These are phyloP conservation scores for Pythium chondricola DNA, from an alignment of 352 stramenopile genomes.

Conservation along the genomic window DNA sequence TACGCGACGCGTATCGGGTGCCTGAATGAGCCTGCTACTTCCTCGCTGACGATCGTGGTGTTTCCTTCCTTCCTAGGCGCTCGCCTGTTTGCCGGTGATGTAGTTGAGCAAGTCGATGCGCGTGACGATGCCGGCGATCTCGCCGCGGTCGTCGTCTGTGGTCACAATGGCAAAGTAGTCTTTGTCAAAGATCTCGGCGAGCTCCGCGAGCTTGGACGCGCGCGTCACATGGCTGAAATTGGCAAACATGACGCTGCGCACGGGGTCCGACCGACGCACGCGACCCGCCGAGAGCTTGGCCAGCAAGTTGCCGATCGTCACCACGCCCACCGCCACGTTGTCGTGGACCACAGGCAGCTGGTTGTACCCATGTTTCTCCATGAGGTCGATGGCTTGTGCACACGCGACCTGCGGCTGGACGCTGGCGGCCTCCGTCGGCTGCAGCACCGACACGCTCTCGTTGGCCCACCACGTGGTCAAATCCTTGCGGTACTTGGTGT, in stretches of 20 bases:
- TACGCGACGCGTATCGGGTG: too few relatives aligned
- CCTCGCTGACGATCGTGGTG: neutral
- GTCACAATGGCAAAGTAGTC: constrained; percentile 93
- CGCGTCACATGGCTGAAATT: constrained; percentile 91
- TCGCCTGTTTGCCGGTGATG: constrained; percentile 56
- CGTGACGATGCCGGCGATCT: constrained; percentile 91
- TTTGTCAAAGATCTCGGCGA: constrained; percentile 94
- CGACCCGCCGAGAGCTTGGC: constrained; percentile 85
- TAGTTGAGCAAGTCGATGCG: constrained; percentile 96
- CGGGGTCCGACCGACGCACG: constrained; percentile 71
- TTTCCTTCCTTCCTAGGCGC: neutral
- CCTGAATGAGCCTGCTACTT: neutral
- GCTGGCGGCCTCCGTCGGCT: constrained; percentile 78
- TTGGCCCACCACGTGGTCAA: constrained; percentile 90
- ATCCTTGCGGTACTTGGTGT: constrained; percentile 55
- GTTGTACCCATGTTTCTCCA: constrained; percentile 89
- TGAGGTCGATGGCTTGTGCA: constrained; percentile 89
- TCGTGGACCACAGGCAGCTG: constrained; percentile 70
- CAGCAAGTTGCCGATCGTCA: constrained; percentile 95
- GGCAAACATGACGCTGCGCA: constrained; percentile 90
- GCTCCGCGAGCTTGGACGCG: constrained; percentile 79
- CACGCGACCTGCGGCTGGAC: constrained; percentile 81
- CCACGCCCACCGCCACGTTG: constrained; percentile 86
- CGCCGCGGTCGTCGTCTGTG: constrained; percentile 49
- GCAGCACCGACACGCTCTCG: constrained; percentile 75